Conservation (phyloP, 306 rosid genomes). For the Senna tora region DNA sequence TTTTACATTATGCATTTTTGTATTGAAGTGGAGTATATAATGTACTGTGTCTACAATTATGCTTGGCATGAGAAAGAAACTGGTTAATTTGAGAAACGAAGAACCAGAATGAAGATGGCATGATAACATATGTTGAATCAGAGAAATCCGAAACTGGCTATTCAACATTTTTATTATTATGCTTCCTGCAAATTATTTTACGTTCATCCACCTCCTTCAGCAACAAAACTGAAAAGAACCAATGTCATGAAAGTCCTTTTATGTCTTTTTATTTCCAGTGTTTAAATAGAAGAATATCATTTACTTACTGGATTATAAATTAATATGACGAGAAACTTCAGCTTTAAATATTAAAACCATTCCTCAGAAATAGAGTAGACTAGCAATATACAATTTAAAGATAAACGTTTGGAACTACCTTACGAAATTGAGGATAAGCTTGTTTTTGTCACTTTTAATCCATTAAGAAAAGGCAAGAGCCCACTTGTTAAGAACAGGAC, state of each 20-base stretch:
- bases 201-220: neutral
- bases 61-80: neutral
- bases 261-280: neutral
- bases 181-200: neutral
- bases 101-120: neutral
- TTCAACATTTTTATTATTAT: neutral
- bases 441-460: neutral
- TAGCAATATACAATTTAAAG: neutral
- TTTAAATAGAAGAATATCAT: neutral
- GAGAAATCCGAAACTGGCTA: no score
- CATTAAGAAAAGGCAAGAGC: neutral
- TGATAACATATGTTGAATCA: no score
- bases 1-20: neutral
- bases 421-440: neutral
- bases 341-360: neutral
- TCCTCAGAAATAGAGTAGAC: conserved; percentile 1
- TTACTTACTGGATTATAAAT: neutral
- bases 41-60: neutral
- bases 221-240: neutral
- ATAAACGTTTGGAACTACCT: neutral
- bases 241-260: neutral
- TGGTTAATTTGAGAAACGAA: neutral
- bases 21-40: neutral
- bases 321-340: no score
- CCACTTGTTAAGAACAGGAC: conserved; percentile 30